phyloP scores from a whole-genome alignment of 352 stramenopile genomes.

The Pythium apleroticum region DNA sequence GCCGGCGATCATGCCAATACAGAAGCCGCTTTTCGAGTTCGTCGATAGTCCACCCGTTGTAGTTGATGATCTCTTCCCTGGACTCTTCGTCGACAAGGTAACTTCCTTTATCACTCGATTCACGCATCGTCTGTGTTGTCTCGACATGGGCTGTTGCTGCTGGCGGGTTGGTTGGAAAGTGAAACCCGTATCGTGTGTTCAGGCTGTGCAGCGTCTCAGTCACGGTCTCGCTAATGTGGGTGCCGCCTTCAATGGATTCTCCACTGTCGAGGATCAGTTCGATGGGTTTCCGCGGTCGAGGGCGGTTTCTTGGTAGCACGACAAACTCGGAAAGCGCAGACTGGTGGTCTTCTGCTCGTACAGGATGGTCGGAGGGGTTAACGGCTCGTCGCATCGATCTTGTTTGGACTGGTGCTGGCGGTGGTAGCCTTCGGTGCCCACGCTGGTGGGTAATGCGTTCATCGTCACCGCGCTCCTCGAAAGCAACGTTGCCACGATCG shows the following conservation, averaged over 20 bases:
- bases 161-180: slow-evolving; percentile 5
- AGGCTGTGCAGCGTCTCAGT: slow-evolving; percentile 6
- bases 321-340: slow-evolving; percentile 33
- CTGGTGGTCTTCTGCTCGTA: neutral
- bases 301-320: slow-evolving; percentile 32
- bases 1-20: slow-evolving; percentile 18
- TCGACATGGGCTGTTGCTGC: neutral
- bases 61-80: neutral
- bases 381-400: neutral
- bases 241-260: neutral
- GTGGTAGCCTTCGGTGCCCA: neutral
- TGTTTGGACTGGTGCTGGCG: neutral
- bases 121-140: neutral
- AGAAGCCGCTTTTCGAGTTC: slow-evolving; percentile 26
- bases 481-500: neutral
- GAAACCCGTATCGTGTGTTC: slow-evolving; percentile 26
- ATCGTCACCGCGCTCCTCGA: neutral
- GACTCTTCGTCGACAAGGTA: neutral
- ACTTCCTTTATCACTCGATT: neutral
- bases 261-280: slow-evolving; percentile 29
- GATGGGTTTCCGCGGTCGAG: slow-evolving; percentile 37
- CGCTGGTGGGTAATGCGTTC: neutral
- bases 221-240: too few relatives aligned
- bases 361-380: neutral
- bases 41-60: slow-evolving; percentile 10